A percentile compares a stretch with the other conserved stretches of the same genome.
phyloP scores from a whole-genome alignment of 495 filamentous ascomycete species.

The Aeminium ludgeri region DNA sequence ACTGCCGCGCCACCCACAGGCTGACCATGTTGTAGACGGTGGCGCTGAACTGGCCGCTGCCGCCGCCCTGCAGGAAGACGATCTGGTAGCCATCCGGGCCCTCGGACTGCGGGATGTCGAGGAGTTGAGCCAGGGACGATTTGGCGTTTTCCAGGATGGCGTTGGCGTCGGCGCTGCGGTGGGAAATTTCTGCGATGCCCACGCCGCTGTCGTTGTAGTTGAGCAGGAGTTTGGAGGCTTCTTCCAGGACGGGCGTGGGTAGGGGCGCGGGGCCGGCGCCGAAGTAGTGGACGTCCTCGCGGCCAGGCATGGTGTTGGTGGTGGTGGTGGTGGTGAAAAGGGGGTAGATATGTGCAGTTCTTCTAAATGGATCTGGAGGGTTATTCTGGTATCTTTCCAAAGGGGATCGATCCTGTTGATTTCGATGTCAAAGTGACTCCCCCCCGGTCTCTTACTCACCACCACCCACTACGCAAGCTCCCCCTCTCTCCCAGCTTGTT shows the following conservation, averaged over 20 bases:
- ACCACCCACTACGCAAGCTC: too few species aligned
- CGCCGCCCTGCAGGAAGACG: conserved; percentile 69
- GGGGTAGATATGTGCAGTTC: background rate
- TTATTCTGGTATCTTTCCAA: too few species aligned
- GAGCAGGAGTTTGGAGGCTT: conserved; percentile 55
- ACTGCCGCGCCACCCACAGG: conserved; percentile 57
- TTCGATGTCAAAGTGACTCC: too few species aligned
- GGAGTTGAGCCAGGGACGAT: conserved; percentile 29
- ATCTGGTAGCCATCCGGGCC: conserved; percentile 48
- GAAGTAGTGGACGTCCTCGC: conserved; percentile 56
- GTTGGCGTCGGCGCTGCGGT: conserved; percentile 62
- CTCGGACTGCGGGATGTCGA: conserved; percentile 45
- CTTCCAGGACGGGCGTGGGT: conserved; percentile 58
- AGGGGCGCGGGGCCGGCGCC: conserved; percentile 76
- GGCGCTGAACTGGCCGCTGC: conserved; percentile 67
- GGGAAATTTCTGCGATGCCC: conserved; percentile 71
- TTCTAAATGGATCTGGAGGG: too few species aligned
- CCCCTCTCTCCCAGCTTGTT: too few species aligned
- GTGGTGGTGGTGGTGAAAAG: background rate
- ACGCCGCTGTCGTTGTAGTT: conserved; percentile 72
- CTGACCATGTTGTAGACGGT: conserved; percentile 65
- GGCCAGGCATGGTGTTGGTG: background rate
- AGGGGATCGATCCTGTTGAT: too few species aligned
- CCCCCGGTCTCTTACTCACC: too few species aligned
- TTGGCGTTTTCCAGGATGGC: conserved; percentile 26